A percentile compares a stretch with the other conserved stretches of the same genome.
Evolutionary conservation across 176 grass and related monocot species (phyloP).

Genomic region (Rhynchospora breviuscula): DNA sequence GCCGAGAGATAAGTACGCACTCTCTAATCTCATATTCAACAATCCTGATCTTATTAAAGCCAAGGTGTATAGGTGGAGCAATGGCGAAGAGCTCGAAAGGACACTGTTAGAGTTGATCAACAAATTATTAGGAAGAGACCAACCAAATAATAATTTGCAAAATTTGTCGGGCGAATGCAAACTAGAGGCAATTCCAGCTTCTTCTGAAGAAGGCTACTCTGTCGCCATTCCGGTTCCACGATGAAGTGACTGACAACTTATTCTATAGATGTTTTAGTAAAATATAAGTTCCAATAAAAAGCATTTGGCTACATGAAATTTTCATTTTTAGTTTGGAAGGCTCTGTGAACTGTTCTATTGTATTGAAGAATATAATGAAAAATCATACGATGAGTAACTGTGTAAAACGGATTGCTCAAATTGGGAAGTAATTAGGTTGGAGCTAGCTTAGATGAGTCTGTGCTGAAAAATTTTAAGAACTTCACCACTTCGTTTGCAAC

Average conservation of each 20-base stretch:
- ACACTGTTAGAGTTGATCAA: constrained; percentile 42
- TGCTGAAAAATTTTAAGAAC: background rate
- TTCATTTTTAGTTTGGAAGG: background rate
- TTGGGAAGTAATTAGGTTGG: background rate
- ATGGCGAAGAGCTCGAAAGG: constrained; percentile 36
- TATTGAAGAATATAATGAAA: background rate
- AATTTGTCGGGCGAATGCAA: constrained; percentile 33
- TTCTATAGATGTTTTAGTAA: background rate
- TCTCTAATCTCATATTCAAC: constrained; percentile 54
- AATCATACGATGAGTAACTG: background rate
- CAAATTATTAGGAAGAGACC: constrained; percentile 30
- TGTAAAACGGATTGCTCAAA: background rate
- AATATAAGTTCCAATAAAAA: background rate
- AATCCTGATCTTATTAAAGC: constrained; percentile 55
- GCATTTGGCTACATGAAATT: background rate
- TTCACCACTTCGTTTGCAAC: background rate
- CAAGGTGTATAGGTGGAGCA: constrained; percentile 55
- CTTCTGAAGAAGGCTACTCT: constrained; percentile 33
- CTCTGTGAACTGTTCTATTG: background rate
- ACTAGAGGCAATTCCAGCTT: constrained; percentile 37
- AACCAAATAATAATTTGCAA: background rate
- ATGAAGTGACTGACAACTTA: constrained; percentile 13
- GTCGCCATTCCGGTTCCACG: constrained; percentile 45
- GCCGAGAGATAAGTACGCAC: constrained; percentile 66
- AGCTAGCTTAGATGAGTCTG: background rate